These are phyloP conservation scores for Kwoniella newhampshirensis DNA, from an alignment of 768 basidiomycete genomes.

Conservation along the genomic window DNA sequence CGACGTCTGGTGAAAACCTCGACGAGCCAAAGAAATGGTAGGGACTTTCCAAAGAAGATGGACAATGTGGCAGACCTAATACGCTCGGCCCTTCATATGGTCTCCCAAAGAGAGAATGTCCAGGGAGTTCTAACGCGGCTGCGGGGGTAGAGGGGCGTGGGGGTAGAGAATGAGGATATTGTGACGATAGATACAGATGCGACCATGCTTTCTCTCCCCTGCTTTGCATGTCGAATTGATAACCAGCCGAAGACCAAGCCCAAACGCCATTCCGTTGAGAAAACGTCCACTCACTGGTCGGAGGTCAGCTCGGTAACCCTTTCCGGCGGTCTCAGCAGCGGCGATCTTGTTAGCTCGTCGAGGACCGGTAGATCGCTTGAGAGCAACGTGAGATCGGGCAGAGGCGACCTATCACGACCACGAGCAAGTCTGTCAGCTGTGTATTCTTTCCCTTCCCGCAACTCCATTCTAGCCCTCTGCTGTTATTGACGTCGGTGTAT, in stretches of 20 bases:
- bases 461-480: background rate
- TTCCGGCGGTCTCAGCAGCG: conserved; percentile 51
- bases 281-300: conserved; percentile 43
- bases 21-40: conserved; percentile 4
- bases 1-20: background rate
- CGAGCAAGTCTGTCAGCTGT: background rate
- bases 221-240: too few species aligned
- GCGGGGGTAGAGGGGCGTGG: conserved; percentile 17
- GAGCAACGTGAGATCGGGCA: conserved; percentile 40
- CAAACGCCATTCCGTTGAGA: background rate
- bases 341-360: conserved; percentile 53
- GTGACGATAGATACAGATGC: too few species aligned
- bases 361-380: conserved; percentile 42
- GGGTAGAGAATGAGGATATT: too few species aligned
- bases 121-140: conserved; percentile 48
- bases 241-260: too few species aligned
- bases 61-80: conserved; percentile 39
- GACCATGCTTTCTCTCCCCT: too few species aligned
- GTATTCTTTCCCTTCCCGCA: background rate
- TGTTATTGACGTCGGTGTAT: background rate
- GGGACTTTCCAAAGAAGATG: conserved; percentile 14
- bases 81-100: conserved; percentile 46
- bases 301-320: conserved; percentile 53
- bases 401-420: conserved; percentile 36
- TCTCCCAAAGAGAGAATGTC: conserved; percentile 16